Evolutionary conservation across 1,139 yeast species (phyloP).

Genomic region (Nakaseomyces sp.): DNA sequence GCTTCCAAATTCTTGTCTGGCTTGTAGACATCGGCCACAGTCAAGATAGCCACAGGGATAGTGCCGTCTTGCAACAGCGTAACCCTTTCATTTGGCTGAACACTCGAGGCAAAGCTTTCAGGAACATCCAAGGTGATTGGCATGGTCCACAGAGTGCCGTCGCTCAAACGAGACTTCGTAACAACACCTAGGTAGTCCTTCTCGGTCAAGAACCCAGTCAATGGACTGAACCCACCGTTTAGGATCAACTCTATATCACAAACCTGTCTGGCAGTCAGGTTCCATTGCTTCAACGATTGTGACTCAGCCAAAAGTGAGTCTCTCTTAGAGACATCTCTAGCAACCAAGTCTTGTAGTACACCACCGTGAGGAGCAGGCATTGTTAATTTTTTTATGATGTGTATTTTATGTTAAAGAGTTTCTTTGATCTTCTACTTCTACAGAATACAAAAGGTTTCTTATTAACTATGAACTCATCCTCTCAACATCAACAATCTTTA

Average conservation of each 20-base stretch:
- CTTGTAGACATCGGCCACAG: slow-evolving; percentile 67
- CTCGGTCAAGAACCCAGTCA: slow-evolving; percentile 76
- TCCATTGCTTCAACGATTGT: slow-evolving; percentile 34
- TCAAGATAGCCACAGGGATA: slow-evolving; percentile 68
- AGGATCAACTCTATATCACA: slow-evolving; percentile 88
- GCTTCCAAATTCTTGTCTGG: slow-evolving; percentile 82
- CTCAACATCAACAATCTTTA: too few relatives aligned
- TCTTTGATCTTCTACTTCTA: too few relatives aligned
- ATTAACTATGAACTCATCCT: too few relatives aligned
- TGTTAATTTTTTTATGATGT: not conserved
- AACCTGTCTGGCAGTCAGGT: slow-evolving; percentile 75
- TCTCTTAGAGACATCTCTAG: slow-evolving; percentile 64
- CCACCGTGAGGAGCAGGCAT: slow-evolving; percentile 94
- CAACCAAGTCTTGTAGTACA: slow-evolving; percentile 69
- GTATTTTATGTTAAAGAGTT: not conserved
- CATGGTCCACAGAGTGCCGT: slow-evolving; percentile 83
- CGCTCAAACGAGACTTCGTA: slow-evolving; percentile 59
- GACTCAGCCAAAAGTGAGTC: slow-evolving; percentile 51
- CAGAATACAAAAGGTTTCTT: too few relatives aligned
- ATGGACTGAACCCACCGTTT: slow-evolving; percentile 92
- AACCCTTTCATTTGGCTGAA: slow-evolving; percentile 52
- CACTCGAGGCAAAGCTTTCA: slow-evolving; percentile 41
- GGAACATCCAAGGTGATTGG: slow-evolving; percentile 84
- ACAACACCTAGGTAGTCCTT: slow-evolving; percentile 78
- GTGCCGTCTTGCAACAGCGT: slow-evolving; percentile 81